Evolutionary conservation across 495 filamentous ascomycete genomes (phyloP).

Genomic region (Symbiotaphrina buchneri): DNA sequence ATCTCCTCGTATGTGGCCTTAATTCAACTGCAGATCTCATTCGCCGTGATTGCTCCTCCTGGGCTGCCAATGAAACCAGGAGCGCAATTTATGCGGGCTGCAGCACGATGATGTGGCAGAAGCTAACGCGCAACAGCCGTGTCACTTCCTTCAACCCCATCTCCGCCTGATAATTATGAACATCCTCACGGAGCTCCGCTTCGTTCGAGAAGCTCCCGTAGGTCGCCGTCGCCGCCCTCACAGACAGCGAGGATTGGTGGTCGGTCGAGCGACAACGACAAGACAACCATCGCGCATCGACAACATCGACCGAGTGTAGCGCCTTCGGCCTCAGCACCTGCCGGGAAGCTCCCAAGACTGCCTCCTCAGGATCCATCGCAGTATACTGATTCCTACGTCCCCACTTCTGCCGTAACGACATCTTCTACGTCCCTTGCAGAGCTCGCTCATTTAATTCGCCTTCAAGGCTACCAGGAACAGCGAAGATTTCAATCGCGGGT

Average conservation of each 20-base stretch:
- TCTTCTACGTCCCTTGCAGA: slow-evolving; percentile 41
- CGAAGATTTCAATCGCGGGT: slow-evolving; percentile 40
- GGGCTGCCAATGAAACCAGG: slow-evolving; percentile 1
- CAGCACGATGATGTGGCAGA: slow-evolving; percentile 32
- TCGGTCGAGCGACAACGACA: slow-evolving; percentile 2
- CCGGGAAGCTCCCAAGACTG: slow-evolving; percentile 17
- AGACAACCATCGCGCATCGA: slow-evolving; percentile 6
- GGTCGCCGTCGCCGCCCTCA: slow-evolving; percentile 1
- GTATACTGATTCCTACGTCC: slow-evolving; percentile 14
- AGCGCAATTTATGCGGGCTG: slow-evolving; percentile 18
- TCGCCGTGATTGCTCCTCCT: neutral
- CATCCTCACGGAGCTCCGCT: neutral
- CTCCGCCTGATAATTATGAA: slow-evolving; percentile 3
- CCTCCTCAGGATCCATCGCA: slow-evolving; percentile 16
- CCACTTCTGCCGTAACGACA: slow-evolving; percentile 13
- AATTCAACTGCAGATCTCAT: too few species aligned
- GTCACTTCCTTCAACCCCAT: slow-evolving; percentile 3
- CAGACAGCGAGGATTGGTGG: slow-evolving; percentile 4
- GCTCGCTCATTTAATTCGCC: slow-evolving; percentile 43
- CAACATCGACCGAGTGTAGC: slow-evolving; percentile 2
- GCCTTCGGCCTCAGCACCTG: slow-evolving; percentile 15
- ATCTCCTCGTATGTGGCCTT: slow-evolving; percentile 16
- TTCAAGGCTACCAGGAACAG: slow-evolving; percentile 53
- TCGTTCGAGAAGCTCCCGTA: slow-evolving; percentile 2
- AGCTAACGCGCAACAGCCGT: slow-evolving; percentile 6